phyloP scores from a whole-genome alignment of 352 stramenopile genomes.

The Globisporangium spinosum region DNA sequence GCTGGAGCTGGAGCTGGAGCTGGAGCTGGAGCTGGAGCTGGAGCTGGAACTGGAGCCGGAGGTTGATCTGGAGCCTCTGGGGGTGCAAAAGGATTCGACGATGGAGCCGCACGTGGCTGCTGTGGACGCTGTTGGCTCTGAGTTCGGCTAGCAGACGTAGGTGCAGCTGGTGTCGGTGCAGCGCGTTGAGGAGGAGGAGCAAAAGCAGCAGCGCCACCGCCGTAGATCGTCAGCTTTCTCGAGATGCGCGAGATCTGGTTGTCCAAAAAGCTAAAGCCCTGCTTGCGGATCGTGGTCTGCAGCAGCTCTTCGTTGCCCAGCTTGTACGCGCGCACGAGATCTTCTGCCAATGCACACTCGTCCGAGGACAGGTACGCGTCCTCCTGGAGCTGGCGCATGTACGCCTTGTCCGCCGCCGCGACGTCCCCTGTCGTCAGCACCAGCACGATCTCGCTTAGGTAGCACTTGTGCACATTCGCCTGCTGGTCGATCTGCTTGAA shows the following conservation, averaged over 20 bases:
- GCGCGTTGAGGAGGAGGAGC: background rate
- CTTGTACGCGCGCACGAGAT: slow-evolving; percentile 77
- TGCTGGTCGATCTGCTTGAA: slow-evolving; percentile 67
- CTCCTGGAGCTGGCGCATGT: slow-evolving; percentile 75
- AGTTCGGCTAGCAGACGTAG: background rate
- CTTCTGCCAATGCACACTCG: slow-evolving; percentile 71
- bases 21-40: background rate
- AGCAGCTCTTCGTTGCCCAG: slow-evolving; percentile 71
- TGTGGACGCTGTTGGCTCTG: slow-evolving; percentile 2
- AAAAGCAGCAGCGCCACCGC: slow-evolving; percentile 6
- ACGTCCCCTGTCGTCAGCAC: slow-evolving; percentile 56
- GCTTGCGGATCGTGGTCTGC: slow-evolving; percentile 69
- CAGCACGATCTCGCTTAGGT: slow-evolving; percentile 67
- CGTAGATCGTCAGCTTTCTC: slow-evolving; percentile 68
- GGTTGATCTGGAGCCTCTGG: slow-evolving; percentile 7
- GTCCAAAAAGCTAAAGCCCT: slow-evolving; percentile 72
- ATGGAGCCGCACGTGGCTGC: slow-evolving; percentile 10
- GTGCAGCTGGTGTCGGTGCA: background rate
- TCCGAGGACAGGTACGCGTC: slow-evolving; percentile 70
- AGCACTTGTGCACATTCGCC: slow-evolving; percentile 69
- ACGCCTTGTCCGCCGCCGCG: slow-evolving; percentile 66
- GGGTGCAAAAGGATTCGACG: background rate
- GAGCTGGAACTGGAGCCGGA: background rate
- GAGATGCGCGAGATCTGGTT: slow-evolving; percentile 70
- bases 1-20: slow-evolving; percentile 1